phyloP scores from a whole-genome alignment of 2,329 filamentous ascomycete genomes.

The Aureobasidium pullulans region DNA sequence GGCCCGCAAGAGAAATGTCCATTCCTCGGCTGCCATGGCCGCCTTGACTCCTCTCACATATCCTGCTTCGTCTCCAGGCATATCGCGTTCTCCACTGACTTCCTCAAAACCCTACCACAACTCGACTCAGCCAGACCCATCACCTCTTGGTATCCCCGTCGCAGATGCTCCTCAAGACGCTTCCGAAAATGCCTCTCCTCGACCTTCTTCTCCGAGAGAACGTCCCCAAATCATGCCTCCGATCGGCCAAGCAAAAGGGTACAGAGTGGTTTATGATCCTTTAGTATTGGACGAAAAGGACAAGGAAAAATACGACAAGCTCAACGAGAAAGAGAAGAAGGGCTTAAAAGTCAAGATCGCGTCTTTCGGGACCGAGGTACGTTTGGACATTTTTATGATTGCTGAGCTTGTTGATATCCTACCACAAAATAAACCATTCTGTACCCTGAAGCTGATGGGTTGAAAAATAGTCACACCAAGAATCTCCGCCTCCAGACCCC shows the following conservation, averaged over 20 bases:
- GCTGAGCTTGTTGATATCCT: slow-evolving; percentile 30
- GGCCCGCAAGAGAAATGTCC: slow-evolving; percentile 49
- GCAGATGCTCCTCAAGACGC: not conserved
- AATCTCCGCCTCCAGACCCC: slow-evolving; percentile 73
- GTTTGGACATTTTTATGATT: slow-evolving; percentile 29
- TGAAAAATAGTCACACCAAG: slow-evolving; percentile 50
- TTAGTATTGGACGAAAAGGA: no score
- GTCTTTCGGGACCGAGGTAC: slow-evolving; percentile 34
- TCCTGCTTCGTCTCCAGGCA: slow-evolving; percentile 57
- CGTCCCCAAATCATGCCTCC: slow-evolving; percentile 43
- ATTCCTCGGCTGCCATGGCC: slow-evolving; percentile 41
- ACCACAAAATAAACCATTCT: slow-evolving; percentile 28
- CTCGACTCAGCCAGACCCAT: slow-evolving; percentile 14
- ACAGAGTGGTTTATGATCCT: slow-evolving; percentile 56
- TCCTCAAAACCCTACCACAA: slow-evolving; percentile 19
- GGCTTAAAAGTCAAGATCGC: slow-evolving; percentile 27
- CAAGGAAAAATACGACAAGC: slow-evolving; percentile 48
- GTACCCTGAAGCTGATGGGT: slow-evolving; percentile 34
- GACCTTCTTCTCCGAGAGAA: slow-evolving; percentile 36
- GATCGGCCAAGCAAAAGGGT: slow-evolving; percentile 48
- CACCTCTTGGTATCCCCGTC: not conserved
- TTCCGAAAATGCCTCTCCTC: slow-evolving; percentile 24
- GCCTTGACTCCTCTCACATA: slow-evolving; percentile 60
- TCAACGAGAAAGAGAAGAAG: slow-evolving; percentile 50
- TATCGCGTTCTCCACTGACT: slow-evolving; percentile 45